phyloP scores from a whole-genome alignment of 176 grass and related monocot species.

The Lolium perenne region DNA sequence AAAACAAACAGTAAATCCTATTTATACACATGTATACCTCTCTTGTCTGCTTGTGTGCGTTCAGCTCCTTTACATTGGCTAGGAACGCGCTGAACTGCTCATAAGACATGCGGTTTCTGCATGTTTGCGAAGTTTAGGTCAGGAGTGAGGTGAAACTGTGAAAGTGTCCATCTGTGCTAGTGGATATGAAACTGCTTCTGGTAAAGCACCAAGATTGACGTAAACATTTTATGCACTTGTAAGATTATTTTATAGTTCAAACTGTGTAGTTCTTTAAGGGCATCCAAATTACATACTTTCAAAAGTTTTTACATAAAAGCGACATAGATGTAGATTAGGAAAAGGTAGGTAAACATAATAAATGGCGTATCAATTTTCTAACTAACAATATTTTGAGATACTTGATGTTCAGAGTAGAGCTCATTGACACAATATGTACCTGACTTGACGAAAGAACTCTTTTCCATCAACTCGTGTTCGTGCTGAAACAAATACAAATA shows the following conservation, averaged over 20 bases:
- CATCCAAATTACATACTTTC: constrained; percentile 5
- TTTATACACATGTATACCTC: constrained; percentile 62
- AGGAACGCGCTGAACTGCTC: constrained; percentile 98
- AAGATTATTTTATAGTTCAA: not conserved
- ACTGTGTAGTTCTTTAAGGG: constrained; percentile 5
- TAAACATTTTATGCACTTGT: not conserved
- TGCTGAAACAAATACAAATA: constrained; percentile 56
- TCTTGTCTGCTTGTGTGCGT: constrained; percentile 86
- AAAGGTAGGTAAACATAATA: not conserved
- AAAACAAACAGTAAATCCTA: constrained; percentile 23
- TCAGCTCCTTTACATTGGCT: constrained; percentile 95
- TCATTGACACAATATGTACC: constrained; percentile 55
- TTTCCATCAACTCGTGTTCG: constrained; percentile 92
- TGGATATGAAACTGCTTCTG: constrained; percentile 13
- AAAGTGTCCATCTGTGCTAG: constrained; percentile 1
- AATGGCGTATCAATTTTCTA: not conserved
- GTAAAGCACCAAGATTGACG: constrained; percentile 11
- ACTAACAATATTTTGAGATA: not conserved
- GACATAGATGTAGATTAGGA: constrained; percentile 1
- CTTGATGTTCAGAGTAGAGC: not conserved
- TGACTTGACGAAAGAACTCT: constrained; percentile 95
- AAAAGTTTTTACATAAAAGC: not conserved
- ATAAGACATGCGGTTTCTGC: constrained; percentile 91
- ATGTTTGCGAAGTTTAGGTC: constrained; percentile 30
- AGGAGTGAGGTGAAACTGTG: not conserved